Evolutionary conservation across 1,284 basidiomycete genomes (phyloP).

Genomic region (Cryptococcus hybrid): DNA sequence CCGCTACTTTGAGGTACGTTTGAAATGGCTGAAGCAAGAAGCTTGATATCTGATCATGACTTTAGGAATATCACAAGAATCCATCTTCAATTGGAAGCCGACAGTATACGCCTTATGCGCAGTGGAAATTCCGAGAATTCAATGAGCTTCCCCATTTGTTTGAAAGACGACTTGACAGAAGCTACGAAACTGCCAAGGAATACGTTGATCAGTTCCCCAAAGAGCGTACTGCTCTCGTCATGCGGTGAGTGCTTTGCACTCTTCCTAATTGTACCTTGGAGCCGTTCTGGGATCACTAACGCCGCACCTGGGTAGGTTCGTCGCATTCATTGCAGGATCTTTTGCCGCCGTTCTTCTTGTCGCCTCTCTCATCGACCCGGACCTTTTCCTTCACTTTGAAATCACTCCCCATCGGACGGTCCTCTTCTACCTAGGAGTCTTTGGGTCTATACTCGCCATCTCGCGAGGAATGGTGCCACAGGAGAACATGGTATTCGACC

Average conservation of each 20-base stretch:
- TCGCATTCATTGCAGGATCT: constrained; percentile 93
- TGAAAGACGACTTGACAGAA: constrained; percentile 76
- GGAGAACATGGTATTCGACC: constrained; percentile 89
- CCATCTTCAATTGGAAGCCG: constrained; percentile 90
- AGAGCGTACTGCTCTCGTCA: constrained; percentile 81
- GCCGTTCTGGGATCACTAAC: neutral
- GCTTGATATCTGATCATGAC: neutral
- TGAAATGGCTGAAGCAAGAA: neutral
- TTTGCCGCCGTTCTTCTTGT: constrained; percentile 92
- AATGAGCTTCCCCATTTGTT: constrained; percentile 97
- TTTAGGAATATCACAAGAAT: constrained; percentile 95
- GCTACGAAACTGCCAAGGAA: constrained; percentile 84
- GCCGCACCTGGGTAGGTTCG: constrained; percentile 61
- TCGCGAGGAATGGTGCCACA: constrained; percentile 96
- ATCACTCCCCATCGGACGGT: constrained; percentile 90
- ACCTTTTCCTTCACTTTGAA: constrained; percentile 89
- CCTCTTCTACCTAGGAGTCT: constrained; percentile 86
- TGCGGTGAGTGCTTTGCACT: constrained; percentile 61
- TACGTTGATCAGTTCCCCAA: constrained; percentile 99
- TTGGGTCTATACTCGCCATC: constrained; percentile 82
- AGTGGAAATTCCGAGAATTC: constrained; percentile 99
- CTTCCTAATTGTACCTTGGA: neutral
- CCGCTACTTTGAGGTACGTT: constrained; percentile 89
- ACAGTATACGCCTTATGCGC: constrained; percentile 89
- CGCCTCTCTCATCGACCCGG: constrained; percentile 87